Conservation (phyloP, 768 basidiomycete species). For the Agrocybe chaxingu region DNA sequence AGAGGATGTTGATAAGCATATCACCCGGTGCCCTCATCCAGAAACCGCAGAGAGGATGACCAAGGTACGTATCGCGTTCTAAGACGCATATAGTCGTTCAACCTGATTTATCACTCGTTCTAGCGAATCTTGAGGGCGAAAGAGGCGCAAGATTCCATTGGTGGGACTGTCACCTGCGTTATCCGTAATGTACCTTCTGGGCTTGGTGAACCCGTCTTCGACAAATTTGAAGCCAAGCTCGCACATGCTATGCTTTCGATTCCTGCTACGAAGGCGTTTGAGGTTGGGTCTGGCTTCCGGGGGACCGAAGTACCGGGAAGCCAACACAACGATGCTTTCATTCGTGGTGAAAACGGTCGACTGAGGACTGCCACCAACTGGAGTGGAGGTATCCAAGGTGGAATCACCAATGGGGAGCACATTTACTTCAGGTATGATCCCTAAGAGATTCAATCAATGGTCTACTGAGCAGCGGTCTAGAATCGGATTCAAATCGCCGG, state of each 20-base stretch:
- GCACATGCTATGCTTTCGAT: conserved; percentile 99
- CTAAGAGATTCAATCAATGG: not conserved
- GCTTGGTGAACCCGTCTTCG: conserved; percentile 95
- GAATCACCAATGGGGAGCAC: conserved; percentile 95
- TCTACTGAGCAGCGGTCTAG: conserved; percentile 35
- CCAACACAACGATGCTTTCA: conserved; percentile 90
- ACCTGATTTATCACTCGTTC: not conserved
- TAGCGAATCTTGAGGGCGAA: conserved; percentile 95
- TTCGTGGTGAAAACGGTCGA: conserved; percentile 57
- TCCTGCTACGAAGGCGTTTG: conserved; percentile 97
- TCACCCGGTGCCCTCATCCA: conserved; percentile 86
- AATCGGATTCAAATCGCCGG: conserved; percentile 97
- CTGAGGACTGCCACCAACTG: conserved; percentile 89
- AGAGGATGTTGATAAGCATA: conserved; percentile 82
- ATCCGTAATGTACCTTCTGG: conserved; percentile 89
- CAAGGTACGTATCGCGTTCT: conserved; percentile 45
- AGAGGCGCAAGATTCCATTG: conserved; percentile 88
- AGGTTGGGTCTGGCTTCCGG: conserved; percentile 94
- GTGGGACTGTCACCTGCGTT: conserved; percentile 97
- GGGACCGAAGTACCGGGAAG: conserved; percentile 93
- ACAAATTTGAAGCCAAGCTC: conserved; percentile 95
- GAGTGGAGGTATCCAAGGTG: conserved; percentile 97
- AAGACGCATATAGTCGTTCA: not conserved
- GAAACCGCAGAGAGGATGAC: conserved; percentile 92
- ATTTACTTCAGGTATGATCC: conserved; percentile 87